These are phyloP conservation scores for Protomyces arabidopsidicola DNA, from an alignment of 1,139 yeast genomes.

Conservation along the genomic window DNA sequence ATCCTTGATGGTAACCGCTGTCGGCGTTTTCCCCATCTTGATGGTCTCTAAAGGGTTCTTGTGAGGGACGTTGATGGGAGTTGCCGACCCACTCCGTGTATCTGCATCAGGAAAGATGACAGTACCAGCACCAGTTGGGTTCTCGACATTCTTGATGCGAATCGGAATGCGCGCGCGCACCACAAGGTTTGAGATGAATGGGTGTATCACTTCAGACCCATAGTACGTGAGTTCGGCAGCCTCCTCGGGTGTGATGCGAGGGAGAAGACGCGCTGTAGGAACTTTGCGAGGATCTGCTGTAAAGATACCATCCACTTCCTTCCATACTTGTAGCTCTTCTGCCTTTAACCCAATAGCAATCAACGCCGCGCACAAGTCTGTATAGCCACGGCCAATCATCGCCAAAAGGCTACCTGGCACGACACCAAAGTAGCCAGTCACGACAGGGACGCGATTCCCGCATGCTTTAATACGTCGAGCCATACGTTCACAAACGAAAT, in stretches of 20 bases:
- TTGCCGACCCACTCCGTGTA: conserved; percentile 75
- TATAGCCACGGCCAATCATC: conserved; percentile 94
- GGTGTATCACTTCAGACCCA: conserved; percentile 96
- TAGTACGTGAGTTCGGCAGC: conserved; percentile 97
- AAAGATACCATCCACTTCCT: conserved; percentile 96
- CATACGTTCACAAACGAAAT: conserved; percentile 55
- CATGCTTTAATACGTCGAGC: conserved; percentile 50
- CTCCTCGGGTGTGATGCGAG: conserved; percentile 93
- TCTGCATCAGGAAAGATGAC: conserved; percentile 86
- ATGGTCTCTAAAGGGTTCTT: conserved; percentile 37
- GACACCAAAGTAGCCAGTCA: conserved; percentile 91
- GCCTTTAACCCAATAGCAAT: conserved; percentile 90
- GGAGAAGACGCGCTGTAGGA: conserved; percentile 75
- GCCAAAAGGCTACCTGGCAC: conserved; percentile 91
- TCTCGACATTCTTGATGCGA: conserved; percentile 89
- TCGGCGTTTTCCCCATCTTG: conserved; percentile 67
- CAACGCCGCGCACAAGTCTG: conserved; percentile 95
- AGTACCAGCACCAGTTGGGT: conserved; percentile 87
- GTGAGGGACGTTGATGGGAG: conserved; percentile 68
- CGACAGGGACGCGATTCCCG: conserved; percentile 60
- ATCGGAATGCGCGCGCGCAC: conserved; percentile 93
- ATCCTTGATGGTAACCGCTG: conserved; percentile 93
- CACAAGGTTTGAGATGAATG: conserved; percentile 98
- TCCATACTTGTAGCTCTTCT: conserved; percentile 95
- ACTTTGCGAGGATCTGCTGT: conserved; percentile 98